Evolutionary conservation across 2,329 filamentous ascomycete genomes (phyloP), one percentile per base, ranked within the genome.

Genomic region (Cytospora leucostoma): DNA sequence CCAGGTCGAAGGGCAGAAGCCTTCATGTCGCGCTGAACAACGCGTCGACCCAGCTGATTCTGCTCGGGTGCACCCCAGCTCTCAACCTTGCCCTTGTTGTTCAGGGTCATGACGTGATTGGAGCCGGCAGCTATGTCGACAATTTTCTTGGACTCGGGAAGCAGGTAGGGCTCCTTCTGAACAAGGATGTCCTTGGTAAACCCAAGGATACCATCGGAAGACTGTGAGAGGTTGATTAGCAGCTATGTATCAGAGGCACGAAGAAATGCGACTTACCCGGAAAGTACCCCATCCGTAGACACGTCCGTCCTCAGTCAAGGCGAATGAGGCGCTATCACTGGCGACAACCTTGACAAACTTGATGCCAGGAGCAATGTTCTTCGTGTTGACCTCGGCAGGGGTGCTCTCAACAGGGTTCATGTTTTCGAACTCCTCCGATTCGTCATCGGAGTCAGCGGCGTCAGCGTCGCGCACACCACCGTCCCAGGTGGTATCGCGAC

Each of bases 211-310:
- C 84, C 84, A 68, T 85, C 81, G 66, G 70, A 73, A 19, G 83
- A 74, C 73, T 74, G 40, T 13, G 47, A 2, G 38, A 1, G 12
- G 8, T 70, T 58, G 70, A 7, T 70, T 57, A 70, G 65, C 6
- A 47, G 47, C 44, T 38, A 19, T 17, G 15, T 13, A 15, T 21
- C 6, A 19, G 21, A 21, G 10, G 19, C 27, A 40, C n/a, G 13
- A 27, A 19, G 27, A 3, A 11, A 13, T 12, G 8, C 51, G 7
- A 65, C 70, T 68, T 68, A 75, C 83, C 70, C 89, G 82, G 80
- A 95, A 95, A 13, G 90, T 92, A 47, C 91, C 91, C 90, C 91
- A 95, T 63, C 91, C 91, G 71, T 92, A 95, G 33, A 95, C 88
- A 56, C 84, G 81, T n/a, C 91, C 91, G 63, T 90, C 86, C 51